Evolutionary conservation across 345 rosid species (phyloP), one percentile per base, ranked within the genome.

Genomic region (Stellera chamaejasme): DNA sequence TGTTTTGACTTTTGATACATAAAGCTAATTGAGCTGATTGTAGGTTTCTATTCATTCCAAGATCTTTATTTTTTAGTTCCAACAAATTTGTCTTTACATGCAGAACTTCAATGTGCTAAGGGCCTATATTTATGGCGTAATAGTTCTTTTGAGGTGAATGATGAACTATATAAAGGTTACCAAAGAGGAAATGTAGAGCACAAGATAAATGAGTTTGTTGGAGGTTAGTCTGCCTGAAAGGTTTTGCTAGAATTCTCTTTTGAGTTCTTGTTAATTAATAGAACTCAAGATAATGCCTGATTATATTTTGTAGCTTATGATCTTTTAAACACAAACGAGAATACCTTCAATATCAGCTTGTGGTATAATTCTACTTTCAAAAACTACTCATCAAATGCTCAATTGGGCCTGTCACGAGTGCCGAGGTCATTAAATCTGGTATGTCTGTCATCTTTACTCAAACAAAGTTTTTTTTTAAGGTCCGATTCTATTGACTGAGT

Each of bases 401-500:
- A 65, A 23, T n/a, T 41, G 43, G 54, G 56, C 13, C 64, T 82
- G 70, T 10, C 80, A 58, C 81, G 92, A 54, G 82, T 78, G 52
- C 67, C 88, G 2, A 88, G 95, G 12, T 73, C 83, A 1, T 63
- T 90, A 48, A 90, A 90, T 73, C 75, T 90, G 90, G 95, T 87
- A 84, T 50, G 56, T 19, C 45, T 52, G 15, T 19, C 25, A 27
- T 45, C 10, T 14, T 27, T 52, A 13, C 47, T 44, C 13, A 10
- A 11, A 6, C 45, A 32, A 32, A 5, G 42, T 50, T 48, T 48
- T 50, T 15, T 19, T 27, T 14, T 32, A 19, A 5, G 39, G 39
- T 32, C 5, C 0, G 39, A 32, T 32, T 5, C 1, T 5, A 32
- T 32, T 32, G 39, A 32, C 2, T 32, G 5, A 8, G 9, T 32